phyloP scores from a whole-genome alignment of 2,329 filamentous ascomycete species.

The Aspergillus sp. region DNA sequence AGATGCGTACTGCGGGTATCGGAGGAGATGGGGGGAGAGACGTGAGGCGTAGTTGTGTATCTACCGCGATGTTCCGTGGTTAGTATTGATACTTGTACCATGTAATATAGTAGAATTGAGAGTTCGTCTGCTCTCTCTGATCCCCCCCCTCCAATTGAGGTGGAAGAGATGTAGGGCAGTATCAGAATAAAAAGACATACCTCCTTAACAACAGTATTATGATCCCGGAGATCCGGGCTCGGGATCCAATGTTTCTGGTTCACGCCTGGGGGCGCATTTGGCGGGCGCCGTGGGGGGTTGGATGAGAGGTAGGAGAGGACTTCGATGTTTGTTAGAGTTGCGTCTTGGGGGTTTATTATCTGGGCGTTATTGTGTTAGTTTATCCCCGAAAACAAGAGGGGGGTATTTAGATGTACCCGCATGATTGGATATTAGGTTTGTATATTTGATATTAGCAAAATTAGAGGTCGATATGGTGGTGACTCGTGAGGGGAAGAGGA shows the following conservation, averaged over 20 bases:
- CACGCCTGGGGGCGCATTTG: slow-evolving; percentile 35
- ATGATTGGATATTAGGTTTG: slow-evolving; percentile 13
- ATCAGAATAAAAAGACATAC: slow-evolving; percentile 24
- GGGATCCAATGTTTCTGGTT: slow-evolving; percentile 40
- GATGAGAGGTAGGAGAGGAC: slow-evolving; percentile 42
- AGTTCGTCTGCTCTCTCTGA: too few species aligned
- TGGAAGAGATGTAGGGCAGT: neutral
- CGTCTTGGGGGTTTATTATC: slow-evolving; percentile 47
- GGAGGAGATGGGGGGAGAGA: slow-evolving; percentile 40
- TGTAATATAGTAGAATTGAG: too few species aligned
- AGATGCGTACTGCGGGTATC: slow-evolving; percentile 35
- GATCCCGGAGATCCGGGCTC: slow-evolving; percentile 44
- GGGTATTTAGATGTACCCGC: slow-evolving; percentile 20
- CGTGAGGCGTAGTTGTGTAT: slow-evolving; percentile 44
- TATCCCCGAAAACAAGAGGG: neutral
- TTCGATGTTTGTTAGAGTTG: slow-evolving; percentile 46
- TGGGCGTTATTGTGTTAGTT: slow-evolving; percentile 11
- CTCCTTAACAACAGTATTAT: slow-evolving; percentile 48
- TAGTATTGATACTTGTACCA: neutral
- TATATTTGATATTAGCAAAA: neutral
- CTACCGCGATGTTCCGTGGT: slow-evolving; percentile 18
- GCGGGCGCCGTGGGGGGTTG: slow-evolving; percentile 42
- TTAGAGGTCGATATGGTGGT: neutral
- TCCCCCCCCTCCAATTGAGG: too few species aligned
- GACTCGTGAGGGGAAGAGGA: slow-evolving; percentile 4